A percentile compares a stretch with the other conserved stretches of the same genome.
Evolutionary conservation across 2,329 filamentous ascomycete species (phyloP).

Genomic region (Aspergillus fructus): DNA sequence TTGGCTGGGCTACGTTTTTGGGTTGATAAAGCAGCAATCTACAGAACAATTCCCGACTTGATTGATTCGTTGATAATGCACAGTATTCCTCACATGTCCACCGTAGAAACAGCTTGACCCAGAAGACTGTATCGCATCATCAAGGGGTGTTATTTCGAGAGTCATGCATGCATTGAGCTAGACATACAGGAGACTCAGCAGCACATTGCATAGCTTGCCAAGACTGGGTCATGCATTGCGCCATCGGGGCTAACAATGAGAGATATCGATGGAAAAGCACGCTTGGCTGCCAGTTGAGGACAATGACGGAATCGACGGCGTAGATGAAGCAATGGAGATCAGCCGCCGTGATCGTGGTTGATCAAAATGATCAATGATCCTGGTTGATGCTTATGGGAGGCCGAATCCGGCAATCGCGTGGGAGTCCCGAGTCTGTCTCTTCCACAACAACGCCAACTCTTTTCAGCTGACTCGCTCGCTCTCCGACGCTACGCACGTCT

Average conservation of each 20-base stretch:
- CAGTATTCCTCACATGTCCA: neutral
- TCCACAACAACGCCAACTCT: neutral
- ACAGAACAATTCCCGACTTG: neutral
- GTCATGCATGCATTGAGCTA: neutral
- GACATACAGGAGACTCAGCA: neutral
- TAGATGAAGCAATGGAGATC: neutral
- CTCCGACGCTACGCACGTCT: no score
- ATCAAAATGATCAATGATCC: neutral
- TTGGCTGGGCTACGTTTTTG: neutral
- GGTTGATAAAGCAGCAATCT: neutral
- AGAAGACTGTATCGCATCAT: neutral
- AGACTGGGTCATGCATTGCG: constrained; percentile 5
- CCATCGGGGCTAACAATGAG: constrained; percentile 8
- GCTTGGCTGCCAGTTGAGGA: neutral
- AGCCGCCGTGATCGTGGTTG: neutral
- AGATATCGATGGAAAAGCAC: neutral
- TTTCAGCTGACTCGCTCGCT: neutral
- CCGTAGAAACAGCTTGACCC: neutral
- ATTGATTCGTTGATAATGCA: neutral
- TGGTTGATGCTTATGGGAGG: neutral
- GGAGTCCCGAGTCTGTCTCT: neutral
- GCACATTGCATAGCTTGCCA: neutral
- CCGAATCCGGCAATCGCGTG: neutral
- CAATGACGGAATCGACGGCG: neutral
- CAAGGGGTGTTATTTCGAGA: neutral